Conservation (phyloP, 2,329 filamentous ascomycete genomes). For the Claviceps humidiphila region DNA sequence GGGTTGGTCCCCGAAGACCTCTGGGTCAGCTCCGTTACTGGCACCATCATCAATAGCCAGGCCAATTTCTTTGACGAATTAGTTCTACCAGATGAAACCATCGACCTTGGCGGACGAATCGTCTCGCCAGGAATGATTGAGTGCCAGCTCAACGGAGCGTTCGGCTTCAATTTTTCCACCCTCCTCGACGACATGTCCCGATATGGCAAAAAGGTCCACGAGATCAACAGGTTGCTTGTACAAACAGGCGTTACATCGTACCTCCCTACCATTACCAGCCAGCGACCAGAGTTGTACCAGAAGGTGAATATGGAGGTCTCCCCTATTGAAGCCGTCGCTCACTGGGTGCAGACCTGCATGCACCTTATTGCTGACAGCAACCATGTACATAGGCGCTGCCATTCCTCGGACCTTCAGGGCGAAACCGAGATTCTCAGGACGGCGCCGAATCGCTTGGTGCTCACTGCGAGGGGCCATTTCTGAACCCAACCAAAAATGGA, state of each 20-base stretch:
- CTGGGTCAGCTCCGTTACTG: slow-evolving; percentile 74
- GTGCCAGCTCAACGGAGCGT: slow-evolving; percentile 81
- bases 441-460: slow-evolving; percentile 82
- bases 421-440: slow-evolving; percentile 42
- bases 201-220: slow-evolving; percentile 60
- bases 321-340: not conserved
- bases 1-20: slow-evolving; percentile 62
- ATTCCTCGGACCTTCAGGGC: slow-evolving; percentile 60
- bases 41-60: slow-evolving; percentile 66
- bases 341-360: not conserved
- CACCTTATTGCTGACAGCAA: not conserved
- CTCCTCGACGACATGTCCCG: slow-evolving; percentile 53
- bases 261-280: slow-evolving; percentile 73
- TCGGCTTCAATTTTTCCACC: slow-evolving; percentile 83
- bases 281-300: slow-evolving; percentile 69
- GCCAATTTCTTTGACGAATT: slow-evolving; percentile 55
- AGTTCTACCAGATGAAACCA: slow-evolving; percentile 55
- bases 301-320: slow-evolving; percentile 31
- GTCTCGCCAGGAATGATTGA: slow-evolving; percentile 80
- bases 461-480: slow-evolving; percentile 83
- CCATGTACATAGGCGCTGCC: slow-evolving; percentile 44
- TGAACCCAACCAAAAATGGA: slow-evolving; percentile 72
- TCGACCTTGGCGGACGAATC: slow-evolving; percentile 74
- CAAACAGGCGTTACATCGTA: slow-evolving; percentile 80
- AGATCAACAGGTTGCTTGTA: slow-evolving; percentile 59